phyloP scores from a whole-genome alignment of 139 green algal genomes.

The Micromonas pusilla region DNA sequence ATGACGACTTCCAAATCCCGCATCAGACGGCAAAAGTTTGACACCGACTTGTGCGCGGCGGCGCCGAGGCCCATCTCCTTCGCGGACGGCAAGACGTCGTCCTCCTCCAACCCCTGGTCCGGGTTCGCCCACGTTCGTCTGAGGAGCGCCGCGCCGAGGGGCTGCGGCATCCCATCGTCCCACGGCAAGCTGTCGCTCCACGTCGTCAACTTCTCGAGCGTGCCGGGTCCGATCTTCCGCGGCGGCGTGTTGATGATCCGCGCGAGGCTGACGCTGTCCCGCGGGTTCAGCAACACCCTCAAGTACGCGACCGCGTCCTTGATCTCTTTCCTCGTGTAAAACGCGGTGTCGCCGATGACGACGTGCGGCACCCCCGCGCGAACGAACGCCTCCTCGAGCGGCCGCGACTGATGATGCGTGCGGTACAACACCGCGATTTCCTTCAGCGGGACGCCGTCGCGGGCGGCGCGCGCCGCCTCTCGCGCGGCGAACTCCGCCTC shows the following conservation, averaged over 20 bases:
- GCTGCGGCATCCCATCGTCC: not conserved
- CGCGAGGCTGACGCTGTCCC: not conserved
- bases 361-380: slow-evolving; percentile 16
- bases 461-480: not conserved
- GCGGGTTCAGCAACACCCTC: not conserved
- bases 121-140: not conserved
- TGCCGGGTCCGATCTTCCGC: slow-evolving; percentile 31
- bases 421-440: slow-evolving; percentile 26
- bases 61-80: slow-evolving; percentile 33
- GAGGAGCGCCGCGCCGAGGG: not conserved
- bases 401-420: slow-evolving; percentile 7
- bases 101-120: not conserved
- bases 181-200: not conserved
- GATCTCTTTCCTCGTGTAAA: slow-evolving; percentile 18
- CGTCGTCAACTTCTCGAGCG: slow-evolving; percentile 11
- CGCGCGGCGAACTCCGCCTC: slow-evolving; percentile 5
- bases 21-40: slow-evolving; percentile 19
- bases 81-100: slow-evolving; percentile 2
- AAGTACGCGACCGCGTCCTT: slow-evolving; percentile 25
- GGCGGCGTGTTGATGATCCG: slow-evolving; percentile 25
- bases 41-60: slow-evolving; percentile 31
- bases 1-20: not conserved
- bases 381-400: slow-evolving; percentile 17
- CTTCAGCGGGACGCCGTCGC: not conserved
- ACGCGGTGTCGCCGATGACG: slow-evolving; percentile 13